phyloP scores from a whole-genome alignment of 192 early-diverging fungal genomes.

The Geranomyces variabilis region DNA sequence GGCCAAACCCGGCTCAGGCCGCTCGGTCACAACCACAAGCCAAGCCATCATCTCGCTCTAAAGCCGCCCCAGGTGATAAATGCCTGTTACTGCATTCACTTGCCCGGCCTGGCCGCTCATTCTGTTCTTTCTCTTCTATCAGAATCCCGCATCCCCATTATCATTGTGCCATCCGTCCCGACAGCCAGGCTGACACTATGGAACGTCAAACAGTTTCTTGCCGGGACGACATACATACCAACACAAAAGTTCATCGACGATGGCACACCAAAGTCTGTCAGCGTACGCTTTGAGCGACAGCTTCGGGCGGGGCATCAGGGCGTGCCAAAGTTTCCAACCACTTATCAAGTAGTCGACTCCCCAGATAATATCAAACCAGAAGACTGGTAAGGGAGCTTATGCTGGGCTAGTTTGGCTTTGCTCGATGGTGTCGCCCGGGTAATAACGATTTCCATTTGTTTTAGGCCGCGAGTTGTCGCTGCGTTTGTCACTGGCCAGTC shows the following conservation, averaged over 20 bases:
- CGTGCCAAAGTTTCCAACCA: conserved; percentile 49
- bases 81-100: not conserved
- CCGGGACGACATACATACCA: conserved; percentile 70
- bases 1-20: not conserved
- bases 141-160: conserved; percentile 71
- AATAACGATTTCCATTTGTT: not conserved
- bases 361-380: conserved; percentile 69
- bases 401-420: not conserved
- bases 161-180: conserved; percentile 86
- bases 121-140: not conserved
- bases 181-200: conserved; percentile 85
- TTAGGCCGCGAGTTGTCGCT: conserved; percentile 73
- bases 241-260: conserved; percentile 63
- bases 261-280: conserved; percentile 68
- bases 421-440: not conserved
- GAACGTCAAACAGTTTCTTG: conserved; percentile 84
- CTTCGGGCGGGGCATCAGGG: conserved; percentile 41
- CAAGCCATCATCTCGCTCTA: conserved; percentile 4
- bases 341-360: conserved; percentile 83
- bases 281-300: conserved; percentile 63
- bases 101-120: not conserved
- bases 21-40: not conserved
- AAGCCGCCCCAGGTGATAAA: not conserved
- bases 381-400: conserved; percentile 73
- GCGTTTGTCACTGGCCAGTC: conserved; percentile 88